These are phyloP conservation scores for Paralagenidium karlingii DNA, from an alignment of 352 stramenopile species.

Conservation along the genomic window DNA sequence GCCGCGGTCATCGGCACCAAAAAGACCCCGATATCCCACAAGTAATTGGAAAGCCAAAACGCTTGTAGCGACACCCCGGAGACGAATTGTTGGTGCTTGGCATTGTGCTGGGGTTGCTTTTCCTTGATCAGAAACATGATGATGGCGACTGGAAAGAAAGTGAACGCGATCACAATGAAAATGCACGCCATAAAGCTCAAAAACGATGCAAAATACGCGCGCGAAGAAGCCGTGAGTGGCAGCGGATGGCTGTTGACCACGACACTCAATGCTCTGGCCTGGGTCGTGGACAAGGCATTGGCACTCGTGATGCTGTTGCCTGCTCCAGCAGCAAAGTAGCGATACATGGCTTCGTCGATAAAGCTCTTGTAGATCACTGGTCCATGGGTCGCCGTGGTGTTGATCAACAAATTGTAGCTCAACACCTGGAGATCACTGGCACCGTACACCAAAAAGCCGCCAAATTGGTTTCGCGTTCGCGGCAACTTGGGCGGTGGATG, in stretches of 20 bases:
- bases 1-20: constrained; percentile 45
- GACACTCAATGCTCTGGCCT: too few species aligned
- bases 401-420: constrained; percentile 11
- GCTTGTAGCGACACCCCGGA: constrained; percentile 85
- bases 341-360: constrained; percentile 8
- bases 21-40: constrained; percentile 91
- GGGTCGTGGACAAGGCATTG: too few species aligned
- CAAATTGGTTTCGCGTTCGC: constrained; percentile 9
- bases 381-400: constrained; percentile 5
- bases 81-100: constrained; percentile 95
- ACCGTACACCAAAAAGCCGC: constrained; percentile 5
- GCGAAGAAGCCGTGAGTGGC: constrained; percentile 9
- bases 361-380: constrained; percentile 6
- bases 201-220: constrained; percentile 32
- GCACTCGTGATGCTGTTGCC: constrained; percentile 2
- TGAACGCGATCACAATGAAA: constrained; percentile 86
- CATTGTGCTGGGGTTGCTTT: constrained; percentile 80
- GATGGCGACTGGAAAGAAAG: constrained; percentile 86
- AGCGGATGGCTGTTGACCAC: constrained; percentile 10
- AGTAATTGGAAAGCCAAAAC: constrained; percentile 95
- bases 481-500: constrained; percentile 1
- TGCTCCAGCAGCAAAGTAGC: not conserved
- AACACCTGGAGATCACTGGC: constrained; percentile 3
- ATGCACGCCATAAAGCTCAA: constrained; percentile 61
- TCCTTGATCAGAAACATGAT: constrained; percentile 95